A percentile compares a stretch with the other conserved stretches of the same genome.
Evolutionary conservation across 805 yeast genomes (phyloP).

Genomic region (Starmerella riodocensis): DNA sequence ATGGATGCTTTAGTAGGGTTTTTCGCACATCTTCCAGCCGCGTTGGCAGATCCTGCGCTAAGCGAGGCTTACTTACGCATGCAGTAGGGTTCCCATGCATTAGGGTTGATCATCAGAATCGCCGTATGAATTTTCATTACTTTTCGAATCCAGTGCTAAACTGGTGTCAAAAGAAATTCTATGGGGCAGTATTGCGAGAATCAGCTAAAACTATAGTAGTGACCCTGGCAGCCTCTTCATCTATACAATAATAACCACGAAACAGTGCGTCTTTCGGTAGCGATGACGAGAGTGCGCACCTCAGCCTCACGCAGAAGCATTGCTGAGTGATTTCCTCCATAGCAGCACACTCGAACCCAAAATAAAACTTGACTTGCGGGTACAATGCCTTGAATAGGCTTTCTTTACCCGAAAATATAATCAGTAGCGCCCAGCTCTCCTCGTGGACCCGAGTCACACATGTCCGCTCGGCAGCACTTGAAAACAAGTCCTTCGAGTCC

Average conservation of each 20-base stretch:
- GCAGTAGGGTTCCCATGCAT: too few relatives aligned
- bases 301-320: background rate
- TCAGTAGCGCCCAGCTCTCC: background rate
- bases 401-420: slow-evolving; percentile 14
- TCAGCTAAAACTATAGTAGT: background rate
- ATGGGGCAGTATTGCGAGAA: background rate
- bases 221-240: background rate
- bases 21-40: background rate
- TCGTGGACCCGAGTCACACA: background rate
- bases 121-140: too few relatives aligned
- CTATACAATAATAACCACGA: background rate
- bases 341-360: slow-evolving; percentile 12
- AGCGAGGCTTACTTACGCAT: too few relatives aligned
- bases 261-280: background rate
- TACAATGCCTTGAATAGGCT: slow-evolving; percentile 12
- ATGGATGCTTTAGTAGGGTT: background rate
- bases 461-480: background rate
- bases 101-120: too few relatives aligned
- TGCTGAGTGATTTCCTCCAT: background rate
- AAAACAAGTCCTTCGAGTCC: slow-evolving; percentile 1
- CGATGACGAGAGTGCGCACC: background rate
- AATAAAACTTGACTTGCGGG: slow-evolving; percentile 1
- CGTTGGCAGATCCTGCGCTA: background rate
- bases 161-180: too few relatives aligned
- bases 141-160: too few relatives aligned